A percentile compares a stretch with the other conserved stretches of the same genome.
Evolutionary conservation across 1,284 basidiomycete species (phyloP).

Genomic region (Boletus mariae): DNA sequence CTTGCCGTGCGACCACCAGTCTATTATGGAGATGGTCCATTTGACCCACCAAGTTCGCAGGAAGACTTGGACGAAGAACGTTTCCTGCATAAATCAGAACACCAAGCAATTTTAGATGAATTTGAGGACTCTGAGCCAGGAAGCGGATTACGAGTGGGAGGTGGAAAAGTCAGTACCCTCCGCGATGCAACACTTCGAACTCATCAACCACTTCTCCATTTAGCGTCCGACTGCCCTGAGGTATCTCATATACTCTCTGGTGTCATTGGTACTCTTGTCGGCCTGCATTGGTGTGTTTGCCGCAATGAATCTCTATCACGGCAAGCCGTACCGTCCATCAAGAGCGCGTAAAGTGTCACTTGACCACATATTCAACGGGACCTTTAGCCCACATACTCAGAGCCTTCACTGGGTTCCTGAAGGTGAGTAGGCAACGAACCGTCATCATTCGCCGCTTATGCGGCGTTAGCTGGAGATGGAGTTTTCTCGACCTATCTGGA

Average conservation of each 20-base stretch:
- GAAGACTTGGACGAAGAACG: slow-evolving; percentile 53
- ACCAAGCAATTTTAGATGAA: slow-evolving; percentile 22
- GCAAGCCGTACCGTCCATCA: slow-evolving; percentile 46
- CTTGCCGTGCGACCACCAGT: slow-evolving; percentile 38
- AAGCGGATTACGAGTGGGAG: slow-evolving; percentile 37
- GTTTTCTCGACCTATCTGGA: slow-evolving; percentile 70
- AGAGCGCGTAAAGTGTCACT: slow-evolving; percentile 72
- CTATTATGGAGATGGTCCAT: slow-evolving; percentile 69
- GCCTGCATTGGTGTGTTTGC: slow-evolving; percentile 67
- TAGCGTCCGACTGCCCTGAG: slow-evolving; percentile 49
- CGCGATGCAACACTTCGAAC: neutral
- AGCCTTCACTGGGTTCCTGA: slow-evolving; percentile 81
- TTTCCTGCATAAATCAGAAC: slow-evolving; percentile 38
- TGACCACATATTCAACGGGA: slow-evolving; percentile 89
- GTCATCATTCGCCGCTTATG: slow-evolving; percentile 10
- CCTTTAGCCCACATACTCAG: slow-evolving; percentile 54
- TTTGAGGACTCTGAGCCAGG: slow-evolving; percentile 27
- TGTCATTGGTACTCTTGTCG: slow-evolving; percentile 51
- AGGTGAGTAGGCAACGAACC: slow-evolving; percentile 47
- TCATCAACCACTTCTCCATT: slow-evolving; percentile 5
- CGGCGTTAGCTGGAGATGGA: slow-evolving; percentile 77
- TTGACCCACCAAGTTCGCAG: slow-evolving; percentile 68
- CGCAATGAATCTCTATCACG: slow-evolving; percentile 59
- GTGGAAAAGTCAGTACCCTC: slow-evolving; percentile 32
- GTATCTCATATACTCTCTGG: slow-evolving; percentile 53